Evolutionary conservation across 2,329 filamentous ascomycete species (phyloP), one percentile per base, ranked within the genome.

Genomic region (Ophiostoma himal-ulmi): DNA sequence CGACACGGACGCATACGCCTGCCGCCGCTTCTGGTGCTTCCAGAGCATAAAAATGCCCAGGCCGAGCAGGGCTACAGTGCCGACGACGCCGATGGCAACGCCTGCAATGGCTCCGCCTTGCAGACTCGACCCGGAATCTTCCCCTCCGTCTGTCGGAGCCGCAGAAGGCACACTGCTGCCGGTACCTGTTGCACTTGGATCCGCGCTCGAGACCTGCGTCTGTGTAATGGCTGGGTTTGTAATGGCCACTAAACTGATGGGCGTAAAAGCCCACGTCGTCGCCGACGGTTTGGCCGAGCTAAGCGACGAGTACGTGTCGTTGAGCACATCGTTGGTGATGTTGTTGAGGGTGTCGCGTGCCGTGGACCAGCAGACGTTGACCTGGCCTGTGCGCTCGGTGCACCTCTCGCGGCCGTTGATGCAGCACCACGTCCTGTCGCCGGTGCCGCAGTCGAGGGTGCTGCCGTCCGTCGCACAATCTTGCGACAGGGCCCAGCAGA

Each of bases 351-450:
- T 68, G 72, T 74, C 72, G 69, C 71, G 65, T 11, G 30, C 30
- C 14, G 44, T 69, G 70, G 70, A 69, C 73, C 73, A 74, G 71
- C 73, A 74, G 69, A 74, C 70, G 68, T 74, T 73, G 70, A 74
- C 70, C 64, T 74, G 73, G 68, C 60, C 68, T 5, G 14, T 62
- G 37, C 69, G 26, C 20, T 60, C 20, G 3, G 73, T 74, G 68
- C 73, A 74, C 2, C 41, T 20, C n/a, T 74, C 73, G 5, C 64
- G 69, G 26, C 48, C 54, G 65, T 72, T 41, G 3, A 72, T n/a
- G 39, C 73, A 74, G 60, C 73, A 74, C 73, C 73, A 74, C 2
- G n/a, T 66, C 1, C n/a, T 70, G 13, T 22, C 14, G 30, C 73
- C 72, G 13, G 37, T 69, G 48, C 72, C 73, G 54, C 73, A 74